These are phyloP conservation scores for Pseudogymnoascus sp. DNA, from an alignment of 2,329 filamentous ascomycete species.

Conservation along the genomic window DNA sequence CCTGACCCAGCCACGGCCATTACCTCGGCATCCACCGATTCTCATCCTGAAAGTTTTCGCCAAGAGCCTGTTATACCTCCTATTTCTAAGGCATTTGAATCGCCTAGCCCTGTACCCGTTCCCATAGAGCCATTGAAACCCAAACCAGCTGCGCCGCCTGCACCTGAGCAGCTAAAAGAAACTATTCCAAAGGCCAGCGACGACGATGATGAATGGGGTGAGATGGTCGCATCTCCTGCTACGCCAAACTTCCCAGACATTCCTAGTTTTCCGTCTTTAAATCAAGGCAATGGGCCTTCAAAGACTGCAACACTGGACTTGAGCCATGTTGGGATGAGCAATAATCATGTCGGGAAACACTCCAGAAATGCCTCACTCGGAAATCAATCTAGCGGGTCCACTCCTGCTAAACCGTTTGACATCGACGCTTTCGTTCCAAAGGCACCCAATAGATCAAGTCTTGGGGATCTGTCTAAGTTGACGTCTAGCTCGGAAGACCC, in stretches of 20 bases:
- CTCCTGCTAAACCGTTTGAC: background rate
- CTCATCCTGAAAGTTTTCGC: background rate
- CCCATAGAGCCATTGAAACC: background rate
- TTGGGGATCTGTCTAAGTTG: background rate
- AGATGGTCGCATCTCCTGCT: conserved; percentile 30
- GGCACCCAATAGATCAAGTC: background rate
- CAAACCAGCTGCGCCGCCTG: background rate
- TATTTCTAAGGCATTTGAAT: background rate
- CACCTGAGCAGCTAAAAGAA: background rate
- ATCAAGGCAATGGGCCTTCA: background rate
- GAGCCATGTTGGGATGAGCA: background rate
- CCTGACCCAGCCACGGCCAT: background rate
- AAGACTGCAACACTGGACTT: background rate
- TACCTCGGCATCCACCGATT: background rate
- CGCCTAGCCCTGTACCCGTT: background rate
- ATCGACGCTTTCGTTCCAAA: background rate
- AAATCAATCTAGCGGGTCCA: background rate
- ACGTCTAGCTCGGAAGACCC: conserved; percentile 18
- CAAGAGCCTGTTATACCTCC: background rate
- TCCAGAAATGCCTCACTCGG: background rate
- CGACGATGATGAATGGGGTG: conserved; percentile 31
- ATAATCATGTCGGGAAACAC: background rate
- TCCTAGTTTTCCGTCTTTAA: background rate
- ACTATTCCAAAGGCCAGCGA: conserved; percentile 13
- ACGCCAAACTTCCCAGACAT: conserved; percentile 13